Conservation (phyloP, 352 stramenopile genomes). For the Paralagenidium karlingii region DNA sequence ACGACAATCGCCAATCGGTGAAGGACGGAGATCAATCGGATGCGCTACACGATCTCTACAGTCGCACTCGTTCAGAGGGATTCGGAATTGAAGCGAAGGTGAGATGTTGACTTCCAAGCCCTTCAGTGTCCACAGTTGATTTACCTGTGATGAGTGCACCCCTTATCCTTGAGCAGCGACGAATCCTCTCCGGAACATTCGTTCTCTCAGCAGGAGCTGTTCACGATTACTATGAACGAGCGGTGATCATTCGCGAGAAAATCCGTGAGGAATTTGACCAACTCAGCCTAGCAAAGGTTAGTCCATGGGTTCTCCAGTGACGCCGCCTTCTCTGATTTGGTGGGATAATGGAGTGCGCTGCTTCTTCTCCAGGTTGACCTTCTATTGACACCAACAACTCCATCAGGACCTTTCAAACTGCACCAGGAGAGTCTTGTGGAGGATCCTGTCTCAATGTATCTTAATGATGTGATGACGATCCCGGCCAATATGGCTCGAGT, state of each 20-base stretch:
- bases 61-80: conserved; percentile 71
- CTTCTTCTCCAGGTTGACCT: conserved; percentile 78
- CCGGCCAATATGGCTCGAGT: conserved; percentile 81
- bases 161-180: too few species aligned
- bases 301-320: too few species aligned
- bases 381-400: conserved; percentile 78
- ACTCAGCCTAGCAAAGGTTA: conserved; percentile 29
- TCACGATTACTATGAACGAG: conserved; percentile 85
- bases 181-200: conserved; percentile 86
- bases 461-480: conserved; percentile 90
- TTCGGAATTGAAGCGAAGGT: conserved; percentile 89
- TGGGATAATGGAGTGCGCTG: conserved; percentile 8
- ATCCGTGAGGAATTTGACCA: conserved; percentile 76
- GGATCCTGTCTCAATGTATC: conserved; percentile 75
- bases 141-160: too few species aligned
- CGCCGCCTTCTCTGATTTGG: too few species aligned
- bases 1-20: conserved; percentile 27
- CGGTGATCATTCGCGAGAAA: conserved; percentile 59
- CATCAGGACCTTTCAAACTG: conserved; percentile 62
- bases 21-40: conserved; percentile 56
- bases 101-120: too few species aligned
- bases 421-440: conserved; percentile 36
- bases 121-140: too few species aligned
- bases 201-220: conserved; percentile 81
- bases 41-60: conserved; percentile 78